These are phyloP conservation scores for Fistulinella cinereoalba DNA, from an alignment of 1,284 basidiomycete species.

Conservation along the genomic window DNA sequence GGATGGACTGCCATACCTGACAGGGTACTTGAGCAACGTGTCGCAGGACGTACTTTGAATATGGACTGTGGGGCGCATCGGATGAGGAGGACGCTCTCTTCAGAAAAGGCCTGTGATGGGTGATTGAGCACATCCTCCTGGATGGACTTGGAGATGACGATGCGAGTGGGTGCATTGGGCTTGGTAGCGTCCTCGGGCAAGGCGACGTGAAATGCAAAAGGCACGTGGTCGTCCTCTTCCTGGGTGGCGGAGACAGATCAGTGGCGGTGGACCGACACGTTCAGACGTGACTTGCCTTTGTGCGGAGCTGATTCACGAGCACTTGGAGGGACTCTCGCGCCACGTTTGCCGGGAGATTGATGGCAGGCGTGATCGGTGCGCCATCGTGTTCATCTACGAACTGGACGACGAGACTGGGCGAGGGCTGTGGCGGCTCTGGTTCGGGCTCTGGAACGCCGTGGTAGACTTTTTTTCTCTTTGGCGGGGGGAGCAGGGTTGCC, in stretches of 20 bases:
- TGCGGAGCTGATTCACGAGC: slow-evolving; percentile 80
- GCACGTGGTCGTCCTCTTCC: slow-evolving; percentile 83
- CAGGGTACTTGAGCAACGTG: slow-evolving; percentile 89
- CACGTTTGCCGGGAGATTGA: slow-evolving; percentile 85
- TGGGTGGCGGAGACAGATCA: slow-evolving; percentile 8
- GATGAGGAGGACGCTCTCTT: slow-evolving; percentile 85
- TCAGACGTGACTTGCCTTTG: slow-evolving; percentile 50
- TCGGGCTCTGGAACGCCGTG: slow-evolving; percentile 69
- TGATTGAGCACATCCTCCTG: slow-evolving; percentile 76
- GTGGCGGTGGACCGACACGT: neutral
- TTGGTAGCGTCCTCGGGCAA: slow-evolving; percentile 55
- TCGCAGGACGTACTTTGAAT: slow-evolving; percentile 91
- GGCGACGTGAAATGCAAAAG: slow-evolving; percentile 84
- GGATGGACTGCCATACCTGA: slow-evolving; percentile 53
- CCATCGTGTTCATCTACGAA: slow-evolving; percentile 89
- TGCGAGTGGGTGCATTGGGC: slow-evolving; percentile 66
- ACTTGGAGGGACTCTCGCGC: slow-evolving; percentile 81
- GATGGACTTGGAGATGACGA: slow-evolving; percentile 78
- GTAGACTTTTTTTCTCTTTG: slow-evolving; percentile 80
- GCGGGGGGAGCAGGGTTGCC: slow-evolving; percentile 81
- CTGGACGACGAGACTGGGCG: slow-evolving; percentile 79
- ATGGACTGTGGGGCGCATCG: slow-evolving; percentile 94
- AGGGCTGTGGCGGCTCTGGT: slow-evolving; percentile 52
- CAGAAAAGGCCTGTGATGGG: slow-evolving; percentile 67
- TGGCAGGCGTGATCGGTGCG: slow-evolving; percentile 74